A percentile compares a stretch with the other conserved stretches of the same genome.
phyloP scores from a whole-genome alignment of 805 yeast genomes.

The Wickerhamiella hasegawae region DNA sequence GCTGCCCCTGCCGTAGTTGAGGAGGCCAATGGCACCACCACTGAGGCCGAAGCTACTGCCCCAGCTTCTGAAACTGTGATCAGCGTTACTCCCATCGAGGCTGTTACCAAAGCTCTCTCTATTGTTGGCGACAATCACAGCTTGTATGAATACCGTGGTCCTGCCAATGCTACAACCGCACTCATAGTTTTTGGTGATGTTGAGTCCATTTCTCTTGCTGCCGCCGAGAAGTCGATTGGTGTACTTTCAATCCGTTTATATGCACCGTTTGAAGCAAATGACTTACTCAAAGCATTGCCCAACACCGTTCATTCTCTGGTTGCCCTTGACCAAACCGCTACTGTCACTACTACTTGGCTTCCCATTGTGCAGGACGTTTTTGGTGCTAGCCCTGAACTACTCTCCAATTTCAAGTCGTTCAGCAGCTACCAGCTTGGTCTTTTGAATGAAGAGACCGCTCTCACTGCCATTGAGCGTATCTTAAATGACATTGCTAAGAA shows the following conservation, averaged over 20 bases:
- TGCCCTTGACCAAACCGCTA: conserved; percentile 49
- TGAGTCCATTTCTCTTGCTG: conserved; percentile 24
- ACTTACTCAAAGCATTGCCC: conserved; percentile 37
- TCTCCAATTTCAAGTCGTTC: conserved; percentile 23
- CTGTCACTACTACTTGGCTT: conserved; percentile 33
- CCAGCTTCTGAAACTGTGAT: not conserved
- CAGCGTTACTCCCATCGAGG: conserved; percentile 7
- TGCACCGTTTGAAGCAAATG: conserved; percentile 53
- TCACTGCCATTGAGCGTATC: conserved; percentile 30
- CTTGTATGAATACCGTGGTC: conserved; percentile 30
- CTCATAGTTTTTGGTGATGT: conserved; percentile 51
- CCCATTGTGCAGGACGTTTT: conserved; percentile 67
- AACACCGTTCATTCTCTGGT: conserved; percentile 37
- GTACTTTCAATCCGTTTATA: conserved; percentile 45
- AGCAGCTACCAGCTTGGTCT: conserved; percentile 40
- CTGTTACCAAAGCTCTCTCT: conserved; percentile 20
- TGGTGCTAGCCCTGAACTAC: conserved; percentile 27
- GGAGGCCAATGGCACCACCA: not conserved
- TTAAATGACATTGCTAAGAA: conserved; percentile 35
- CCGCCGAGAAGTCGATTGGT: conserved; percentile 23
- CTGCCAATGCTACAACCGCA: conserved; percentile 30
- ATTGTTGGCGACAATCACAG: conserved; percentile 24
- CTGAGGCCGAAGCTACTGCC: not conserved
- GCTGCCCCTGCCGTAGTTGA: not conserved
- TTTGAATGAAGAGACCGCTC: conserved; percentile 26